A percentile compares a stretch with the other conserved stretches of the same genome.
phyloP scores from a whole-genome alignment of 768 basidiomycete genomes.

The Hericium erinaceus region DNA sequence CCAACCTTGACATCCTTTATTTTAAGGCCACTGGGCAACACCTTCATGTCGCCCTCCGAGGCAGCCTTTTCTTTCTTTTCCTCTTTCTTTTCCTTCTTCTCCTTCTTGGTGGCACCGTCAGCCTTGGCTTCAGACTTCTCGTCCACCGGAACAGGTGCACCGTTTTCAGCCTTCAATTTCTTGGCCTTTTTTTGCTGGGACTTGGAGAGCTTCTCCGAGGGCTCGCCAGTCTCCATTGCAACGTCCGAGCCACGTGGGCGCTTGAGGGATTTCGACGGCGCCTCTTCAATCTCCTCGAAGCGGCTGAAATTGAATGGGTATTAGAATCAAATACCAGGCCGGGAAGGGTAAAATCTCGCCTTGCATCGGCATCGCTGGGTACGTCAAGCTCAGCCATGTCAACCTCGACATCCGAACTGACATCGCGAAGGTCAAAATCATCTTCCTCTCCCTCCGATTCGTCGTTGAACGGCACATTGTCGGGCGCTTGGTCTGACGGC shows the following conservation, averaged over 20 bases:
- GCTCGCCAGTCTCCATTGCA: conserved; percentile 31
- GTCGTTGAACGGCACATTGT: conserved; percentile 38
- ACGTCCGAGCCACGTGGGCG: conserved; percentile 58
- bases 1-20: conserved; percentile 72
- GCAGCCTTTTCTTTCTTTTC: conserved; percentile 9
- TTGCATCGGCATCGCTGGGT: conserved; percentile 37
- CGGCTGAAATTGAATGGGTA: conserved; percentile 32
- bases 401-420: conserved; percentile 80
- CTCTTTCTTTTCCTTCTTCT: conserved; percentile 21
- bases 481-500: conserved; percentile 41
- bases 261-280: conserved; percentile 39
- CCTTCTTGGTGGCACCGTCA: conserved; percentile 26
- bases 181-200: conserved; percentile 42
- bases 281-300: conserved; percentile 58
- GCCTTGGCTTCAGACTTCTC: conserved; percentile 18
- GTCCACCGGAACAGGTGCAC: conserved; percentile 27
- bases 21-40: conserved; percentile 65
- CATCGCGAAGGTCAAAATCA: conserved; percentile 58
- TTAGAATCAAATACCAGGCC: background rate
- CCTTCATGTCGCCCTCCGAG: conserved; percentile 26
- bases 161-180: conserved; percentile 62
- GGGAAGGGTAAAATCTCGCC: conserved; percentile 28
- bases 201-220: conserved; percentile 36
- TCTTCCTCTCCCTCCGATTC: conserved; percentile 47
- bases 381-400: conserved; percentile 43